phyloP scores from a whole-genome alignment of 1,139 yeast species.

The Nadsonia starkeyi-henricii region DNA sequence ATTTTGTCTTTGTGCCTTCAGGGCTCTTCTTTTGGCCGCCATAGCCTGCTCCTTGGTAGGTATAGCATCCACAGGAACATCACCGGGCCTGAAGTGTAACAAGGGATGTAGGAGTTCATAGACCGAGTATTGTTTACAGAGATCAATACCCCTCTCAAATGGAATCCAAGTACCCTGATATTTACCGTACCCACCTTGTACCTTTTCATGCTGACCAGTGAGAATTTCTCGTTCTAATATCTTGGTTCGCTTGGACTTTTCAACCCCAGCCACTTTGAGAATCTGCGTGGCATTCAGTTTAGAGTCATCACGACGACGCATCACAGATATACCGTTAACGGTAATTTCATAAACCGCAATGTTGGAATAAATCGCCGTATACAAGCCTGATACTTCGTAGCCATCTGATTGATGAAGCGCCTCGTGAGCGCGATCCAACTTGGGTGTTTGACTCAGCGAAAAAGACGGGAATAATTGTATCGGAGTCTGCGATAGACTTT shows the following conservation, averaged over 20 bases:
- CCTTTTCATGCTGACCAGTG: constrained; percentile 75
- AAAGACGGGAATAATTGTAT: no score
- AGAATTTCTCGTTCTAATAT: constrained; percentile 87
- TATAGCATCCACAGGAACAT: constrained; percentile 54
- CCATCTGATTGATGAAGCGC: background rate
- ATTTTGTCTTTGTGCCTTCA: constrained; percentile 10
- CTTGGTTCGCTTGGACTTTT: constrained; percentile 86
- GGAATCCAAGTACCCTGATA: constrained; percentile 99
- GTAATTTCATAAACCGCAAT: constrained; percentile 84
- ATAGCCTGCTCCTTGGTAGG: constrained; percentile 43
- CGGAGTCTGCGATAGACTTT: no score
- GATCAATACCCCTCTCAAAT: constrained; percentile 39
- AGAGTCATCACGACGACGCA: constrained; percentile 82
- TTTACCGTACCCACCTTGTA: constrained; percentile 94
- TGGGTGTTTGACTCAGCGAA: no score
- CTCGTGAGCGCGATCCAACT: no score
- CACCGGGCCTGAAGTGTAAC: constrained; percentile 39
- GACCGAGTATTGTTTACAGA: constrained; percentile 52
- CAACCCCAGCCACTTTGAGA: constrained; percentile 84
- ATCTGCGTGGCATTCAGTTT: constrained; percentile 99
- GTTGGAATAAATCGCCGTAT: constrained; percentile 24
- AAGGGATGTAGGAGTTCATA: constrained; percentile 51
- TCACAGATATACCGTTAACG: constrained; percentile 71
- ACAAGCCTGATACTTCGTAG: background rate
- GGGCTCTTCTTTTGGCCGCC: constrained; percentile 25